Evolutionary conservation across 2,329 filamentous ascomycete species (phyloP), one percentile per base, ranked within the genome.

Genomic region (Aspergillus latus): DNA sequence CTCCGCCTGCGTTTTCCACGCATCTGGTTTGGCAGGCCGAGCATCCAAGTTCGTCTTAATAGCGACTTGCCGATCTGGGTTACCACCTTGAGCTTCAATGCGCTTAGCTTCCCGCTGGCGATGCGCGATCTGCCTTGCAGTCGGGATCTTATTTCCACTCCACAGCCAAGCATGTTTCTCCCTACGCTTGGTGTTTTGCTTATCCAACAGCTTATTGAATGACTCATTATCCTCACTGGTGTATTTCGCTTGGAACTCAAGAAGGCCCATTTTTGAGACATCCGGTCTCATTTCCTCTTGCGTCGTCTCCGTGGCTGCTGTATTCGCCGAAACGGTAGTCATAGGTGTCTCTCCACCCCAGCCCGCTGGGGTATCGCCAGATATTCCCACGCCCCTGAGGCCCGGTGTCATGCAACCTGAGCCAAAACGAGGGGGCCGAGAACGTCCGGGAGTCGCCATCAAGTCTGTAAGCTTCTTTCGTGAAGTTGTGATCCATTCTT

Each of bases 171-270:
- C 86, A 68, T 96, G 89, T 66, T 93, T 96, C 67, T 92, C 88
- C 0, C 89, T 87, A 50, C 82, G 84, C 71, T 92, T 93, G 59
- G 87, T 82, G 68, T 97, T 99, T 68, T 97, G 91, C 67, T 87
- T 89, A 75, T 99, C 94, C 29, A 97, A 79, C 1, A 99, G 80
- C 65, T 88, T 89, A 74, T 96, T 96, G 77, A 99, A 97, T 65
- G 90, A 95, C 70, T 97, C 94, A 69, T 97, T 97, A 72, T 99
- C 94, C 73, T 99, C 94, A 68, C 91, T 96, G 1, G 93, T 99
- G 76, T 97, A 97, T 64, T 90, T 93, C 2, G 89, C 83, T 69
- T 99, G 94, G 67, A 97, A 99, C 1, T 87, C 84, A 52, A 87
- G 85, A 1, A 99, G 81, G 58, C 88, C 92, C 79, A 97, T 85